Evolutionary conservation across 306 rosid species (phyloP).

Genomic region (Corylus avellana): DNA sequence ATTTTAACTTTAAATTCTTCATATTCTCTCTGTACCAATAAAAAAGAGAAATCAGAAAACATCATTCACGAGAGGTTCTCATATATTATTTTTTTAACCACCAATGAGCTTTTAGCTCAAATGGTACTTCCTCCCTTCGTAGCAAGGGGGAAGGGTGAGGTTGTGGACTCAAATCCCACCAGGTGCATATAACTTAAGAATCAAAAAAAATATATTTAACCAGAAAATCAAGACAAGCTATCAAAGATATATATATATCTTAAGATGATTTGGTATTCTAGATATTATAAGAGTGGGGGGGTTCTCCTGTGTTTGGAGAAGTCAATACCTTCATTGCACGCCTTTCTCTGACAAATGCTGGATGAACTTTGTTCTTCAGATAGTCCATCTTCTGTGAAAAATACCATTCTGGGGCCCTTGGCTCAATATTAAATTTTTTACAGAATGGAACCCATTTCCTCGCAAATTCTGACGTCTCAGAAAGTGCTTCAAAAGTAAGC

Average conservation of each 20-base stretch:
- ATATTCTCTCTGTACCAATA: constrained; percentile 71
- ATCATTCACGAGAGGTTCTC: background rate
- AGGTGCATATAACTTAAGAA: no score
- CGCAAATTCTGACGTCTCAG: constrained; percentile 93
- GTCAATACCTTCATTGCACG: constrained; percentile 89
- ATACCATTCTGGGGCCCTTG: constrained; percentile 97
- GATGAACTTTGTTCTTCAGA: constrained; percentile 87
- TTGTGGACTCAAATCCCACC: no score
- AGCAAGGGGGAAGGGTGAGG: no score
- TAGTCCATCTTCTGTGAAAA: constrained; percentile 85
- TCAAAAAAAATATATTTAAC: background rate
- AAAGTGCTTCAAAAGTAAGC: constrained; percentile 97
- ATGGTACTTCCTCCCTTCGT: no score
- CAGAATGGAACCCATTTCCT: constrained; percentile 91
- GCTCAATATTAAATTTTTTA: constrained; percentile 82
- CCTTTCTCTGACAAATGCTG: constrained; percentile 89
- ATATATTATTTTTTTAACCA: no score
- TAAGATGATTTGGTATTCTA: background rate
- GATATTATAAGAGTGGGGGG: background rate
- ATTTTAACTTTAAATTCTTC: constrained; percentile 92
- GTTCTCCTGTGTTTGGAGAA: background rate
- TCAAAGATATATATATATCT: background rate
- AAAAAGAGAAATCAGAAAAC: background rate
- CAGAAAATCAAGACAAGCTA: background rate
- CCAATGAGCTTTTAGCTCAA: no score